Evolutionary conservation across 805 yeast genomes (phyloP), one percentile per base, ranked within the genome.

Genomic region (Lipomyces sp.): DNA sequence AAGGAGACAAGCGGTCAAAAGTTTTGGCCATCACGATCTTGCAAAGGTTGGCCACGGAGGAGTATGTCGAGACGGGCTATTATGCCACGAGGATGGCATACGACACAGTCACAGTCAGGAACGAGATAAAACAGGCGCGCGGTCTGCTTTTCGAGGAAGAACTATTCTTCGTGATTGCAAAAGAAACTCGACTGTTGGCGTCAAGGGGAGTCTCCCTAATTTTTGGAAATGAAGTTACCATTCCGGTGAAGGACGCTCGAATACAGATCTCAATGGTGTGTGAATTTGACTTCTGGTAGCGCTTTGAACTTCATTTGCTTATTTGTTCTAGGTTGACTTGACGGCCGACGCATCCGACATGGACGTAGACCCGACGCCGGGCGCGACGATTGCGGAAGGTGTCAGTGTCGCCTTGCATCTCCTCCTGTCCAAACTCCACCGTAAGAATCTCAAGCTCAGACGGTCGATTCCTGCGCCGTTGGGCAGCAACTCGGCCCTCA

Each of bases 131-230:
- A 33, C 78, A 70, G 44, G 89, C 95, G 0, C 75, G 96, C 41
- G 82, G 77, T 56, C 78, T 80, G 52, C 72, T 90, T 6, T 91
- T 91, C 69, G 98, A 91, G 63, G 93, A 86, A 62, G 98, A 91
- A 66, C 72, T 91, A 47, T 87, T 87, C 70, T 80, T 79, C 66
- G 89, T 83, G 60, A 68, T 91, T 48, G 74, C 82, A 22, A 79
- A 82, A 56, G 98, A 91, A 67, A 87, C 95, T 1, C 76, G 83
- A 28, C 65, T 74, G 4, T 70, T 91, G 51, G 76, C 83, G 8
- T 79, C 88, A 18, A 80, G 82, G 58, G 83, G 84, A 47, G 91
- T 87, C 3, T 74, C 82, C 16, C 81, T 84, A 28, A 77, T 43
- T 76, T 45, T 79, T 14, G 57, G 77, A 44, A 80, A 82, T 53